Base-by-base conservation (phyloP, 163 green algal species). In the Botryococcus braunii region DNA sequence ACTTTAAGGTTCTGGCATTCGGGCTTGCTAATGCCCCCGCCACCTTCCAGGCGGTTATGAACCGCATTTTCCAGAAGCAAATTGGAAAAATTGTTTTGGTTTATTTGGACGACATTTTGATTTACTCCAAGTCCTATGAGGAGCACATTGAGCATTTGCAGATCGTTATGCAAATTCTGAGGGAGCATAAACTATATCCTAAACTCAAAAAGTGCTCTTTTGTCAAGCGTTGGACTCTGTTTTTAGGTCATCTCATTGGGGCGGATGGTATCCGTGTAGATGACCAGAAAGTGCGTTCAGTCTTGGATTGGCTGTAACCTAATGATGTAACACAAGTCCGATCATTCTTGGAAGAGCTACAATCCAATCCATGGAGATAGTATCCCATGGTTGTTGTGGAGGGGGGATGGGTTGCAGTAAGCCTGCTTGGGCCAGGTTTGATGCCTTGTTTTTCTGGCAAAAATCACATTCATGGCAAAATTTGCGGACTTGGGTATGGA, bases 1-100 rank as follows among this genome's bases (percentile, higher is more conserved):
- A 92, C 29, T 90, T 73, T 17, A 66, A 74, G 1, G 85, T 89
- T 5, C 35, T 88, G n/a, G 62, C 64, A 27, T 90, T 91, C 56
- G 82, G 85, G 0, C 67, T 92, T 1, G 78, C 68, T 25, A 89
- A 89, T 69, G 84, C 70, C 2, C 81, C 81, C 4, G 66, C 71
- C 17, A 72, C 65, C 0, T 83, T 83, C 50, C 66, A 77, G 23
- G 17, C 40, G 29, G 39, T 69, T 1, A 81, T 84, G 74, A 82
- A 82, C 52, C 21, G 67, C 0, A 38, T 78, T 6, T 74, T 75
- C 49, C 43, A 21, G 17, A n/a, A 72, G 17, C 34, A 71, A 9
- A 9, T 82, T 5, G 46, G 63, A 2, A 66, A 79, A 13, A 73
- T 75, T 50, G 61, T 72, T 21, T 25, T 76, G 9, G 66, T 82